phyloP scores from a whole-genome alignment of 371 early-diverging fungal genomes.

The Lichtheimia corymbifera region DNA sequence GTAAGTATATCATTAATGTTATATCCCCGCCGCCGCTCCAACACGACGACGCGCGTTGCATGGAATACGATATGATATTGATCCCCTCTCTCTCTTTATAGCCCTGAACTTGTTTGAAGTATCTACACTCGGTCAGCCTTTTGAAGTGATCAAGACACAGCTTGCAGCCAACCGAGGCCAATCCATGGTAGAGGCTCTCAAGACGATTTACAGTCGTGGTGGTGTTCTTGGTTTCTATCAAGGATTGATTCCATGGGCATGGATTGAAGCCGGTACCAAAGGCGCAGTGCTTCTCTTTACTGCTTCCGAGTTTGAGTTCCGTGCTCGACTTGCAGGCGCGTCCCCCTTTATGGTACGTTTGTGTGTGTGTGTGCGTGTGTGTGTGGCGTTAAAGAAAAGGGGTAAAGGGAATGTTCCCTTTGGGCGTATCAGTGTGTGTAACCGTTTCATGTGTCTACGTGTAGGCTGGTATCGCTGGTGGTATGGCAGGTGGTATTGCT shows the following conservation, averaged over 20 bases:
- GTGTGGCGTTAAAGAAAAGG: neutral
- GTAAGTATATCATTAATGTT: constrained; percentile 2
- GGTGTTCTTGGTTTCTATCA: constrained; percentile 84
- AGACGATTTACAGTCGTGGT: constrained; percentile 75
- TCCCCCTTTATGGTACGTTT: constrained; percentile 56
- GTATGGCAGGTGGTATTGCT: constrained; percentile 89
- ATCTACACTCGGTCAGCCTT: constrained; percentile 88
- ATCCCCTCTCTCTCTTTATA: constrained; percentile 5
- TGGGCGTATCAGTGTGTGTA: neutral
- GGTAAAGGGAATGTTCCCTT: constrained; percentile 3
- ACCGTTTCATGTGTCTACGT: constrained; percentile 1
- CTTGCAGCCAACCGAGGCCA: constrained; percentile 86
- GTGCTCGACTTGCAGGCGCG: constrained; percentile 53
- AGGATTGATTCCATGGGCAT: constrained; percentile 86
- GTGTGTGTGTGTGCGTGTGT: neutral
- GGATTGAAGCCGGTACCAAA: constrained; percentile 92
- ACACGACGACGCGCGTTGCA: neutral
- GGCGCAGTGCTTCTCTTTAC: constrained; percentile 95
- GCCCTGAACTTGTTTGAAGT: constrained; percentile 81
- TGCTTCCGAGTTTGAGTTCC: constrained; percentile 89
- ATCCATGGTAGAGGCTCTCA: constrained; percentile 60
- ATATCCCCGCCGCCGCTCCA: neutral
- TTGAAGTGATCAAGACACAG: constrained; percentile 90
- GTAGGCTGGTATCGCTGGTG: constrained; percentile 86
- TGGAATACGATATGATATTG: neutral